phyloP scores from a whole-genome alignment of 345 rosid species.

The Citrus sp. region DNA sequence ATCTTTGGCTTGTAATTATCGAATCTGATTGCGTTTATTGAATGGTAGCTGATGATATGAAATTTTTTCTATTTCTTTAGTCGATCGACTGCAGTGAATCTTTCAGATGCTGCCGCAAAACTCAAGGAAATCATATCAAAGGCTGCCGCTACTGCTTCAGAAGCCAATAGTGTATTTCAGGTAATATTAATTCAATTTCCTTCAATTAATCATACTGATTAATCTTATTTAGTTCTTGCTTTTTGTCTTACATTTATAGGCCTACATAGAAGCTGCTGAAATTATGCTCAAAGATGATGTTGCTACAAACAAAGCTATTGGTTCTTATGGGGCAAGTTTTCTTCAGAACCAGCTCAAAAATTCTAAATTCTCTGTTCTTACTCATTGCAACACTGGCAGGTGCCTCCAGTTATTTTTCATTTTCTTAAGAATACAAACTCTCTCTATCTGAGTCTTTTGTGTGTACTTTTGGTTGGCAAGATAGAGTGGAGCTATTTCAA shows the following conservation, averaged over 20 bases:
- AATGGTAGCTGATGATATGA: constrained; percentile 8
- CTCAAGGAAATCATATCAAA: constrained; percentile 60
- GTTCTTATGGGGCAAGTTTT: constrained; percentile 63
- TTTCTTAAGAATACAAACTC: background rate
- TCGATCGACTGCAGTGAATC: constrained; percentile 94
- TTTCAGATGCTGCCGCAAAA: constrained; percentile 84
- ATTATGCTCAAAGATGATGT: constrained; percentile 85
- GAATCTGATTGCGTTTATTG: background rate
- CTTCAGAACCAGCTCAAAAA: constrained; percentile 43
- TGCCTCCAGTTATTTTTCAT: constrained; percentile 14
- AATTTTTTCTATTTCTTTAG: constrained; percentile 34
- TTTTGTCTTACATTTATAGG: constrained; percentile 34
- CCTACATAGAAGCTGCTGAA: constrained; percentile 81
- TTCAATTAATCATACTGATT: background rate
- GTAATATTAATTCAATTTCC: constrained; percentile 24
- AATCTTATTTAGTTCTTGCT: background rate
- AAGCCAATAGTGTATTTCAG: constrained; percentile 52
- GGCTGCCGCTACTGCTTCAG: constrained; percentile 38
- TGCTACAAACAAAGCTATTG: constrained; percentile 89
- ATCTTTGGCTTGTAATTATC: background rate
- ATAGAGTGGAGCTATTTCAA: background rate
- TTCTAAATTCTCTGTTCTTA: constrained; percentile 58
- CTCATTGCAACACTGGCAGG: constrained; percentile 99
- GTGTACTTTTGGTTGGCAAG: background rate
- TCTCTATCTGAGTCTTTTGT: background rate